Evolutionary conservation across 768 basidiomycete genomes (phyloP).

Genomic region (Phlebiopsis gigantea): DNA sequence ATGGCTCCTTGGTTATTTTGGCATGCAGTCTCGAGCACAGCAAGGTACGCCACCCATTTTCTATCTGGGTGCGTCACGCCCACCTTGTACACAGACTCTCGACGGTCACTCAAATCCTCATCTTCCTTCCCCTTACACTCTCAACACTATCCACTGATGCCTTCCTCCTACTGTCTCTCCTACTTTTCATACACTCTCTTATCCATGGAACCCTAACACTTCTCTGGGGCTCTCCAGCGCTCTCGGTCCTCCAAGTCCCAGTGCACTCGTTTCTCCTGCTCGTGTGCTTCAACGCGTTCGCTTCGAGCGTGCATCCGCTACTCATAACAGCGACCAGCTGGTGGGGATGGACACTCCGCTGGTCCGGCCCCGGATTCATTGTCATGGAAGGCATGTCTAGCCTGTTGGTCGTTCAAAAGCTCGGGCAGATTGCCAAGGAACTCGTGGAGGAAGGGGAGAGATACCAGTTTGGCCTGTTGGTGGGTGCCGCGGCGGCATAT

Average conservation of each 20-base stretch:
- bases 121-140: conserved; percentile 80
- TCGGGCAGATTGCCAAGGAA: conserved; percentile 72
- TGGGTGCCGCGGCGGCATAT: conserved; percentile 73
- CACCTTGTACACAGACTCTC: conserved; percentile 45
- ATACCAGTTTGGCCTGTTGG: conserved; percentile 61
- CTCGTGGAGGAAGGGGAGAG: conserved; percentile 68
- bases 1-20: conserved; percentile 19
- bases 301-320: conserved; percentile 54
- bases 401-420: conserved; percentile 73
- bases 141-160: conserved; percentile 77
- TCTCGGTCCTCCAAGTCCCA: conserved; percentile 78
- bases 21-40: conserved; percentile 16
- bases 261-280: conserved; percentile 85
- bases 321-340: conserved; percentile 51
- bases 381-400: conserved; percentile 82
- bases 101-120: conserved; percentile 73
- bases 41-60: conserved; percentile 11
- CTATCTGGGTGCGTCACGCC: background rate
- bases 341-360: conserved; percentile 70
- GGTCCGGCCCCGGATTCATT: conserved; percentile 75
- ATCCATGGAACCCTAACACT: conserved; percentile 78
- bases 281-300: conserved; percentile 81
- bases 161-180: conserved; percentile 75
- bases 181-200: conserved; percentile 70
- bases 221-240: conserved; percentile 62